These are phyloP conservation scores for Mariannaea sp. DNA, from an alignment of 2,329 filamentous ascomycete genomes.

Conservation along the genomic window DNA sequence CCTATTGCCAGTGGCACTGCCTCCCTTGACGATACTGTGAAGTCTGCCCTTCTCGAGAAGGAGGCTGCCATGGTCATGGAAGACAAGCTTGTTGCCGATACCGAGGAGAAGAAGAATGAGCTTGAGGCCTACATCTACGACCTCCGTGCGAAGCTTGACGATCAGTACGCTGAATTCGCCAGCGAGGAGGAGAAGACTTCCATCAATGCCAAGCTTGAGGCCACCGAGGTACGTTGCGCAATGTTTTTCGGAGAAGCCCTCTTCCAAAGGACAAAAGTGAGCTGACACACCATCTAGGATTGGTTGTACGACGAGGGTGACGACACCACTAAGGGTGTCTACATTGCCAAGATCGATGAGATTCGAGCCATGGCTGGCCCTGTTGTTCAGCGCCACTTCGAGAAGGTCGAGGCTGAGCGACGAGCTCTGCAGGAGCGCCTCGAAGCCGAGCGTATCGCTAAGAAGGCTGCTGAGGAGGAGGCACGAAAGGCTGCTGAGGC, in stretches of 20 bases:
- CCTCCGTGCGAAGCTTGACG: slow-evolving; percentile 91
- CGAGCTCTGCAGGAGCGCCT: slow-evolving; percentile 75
- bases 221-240: slow-evolving; percentile 73
- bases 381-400: slow-evolving; percentile 91
- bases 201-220: slow-evolving; percentile 80
- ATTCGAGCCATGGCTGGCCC: slow-evolving; percentile 89
- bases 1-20: slow-evolving; percentile 83
- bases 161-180: slow-evolving; percentile 85
- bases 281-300: slow-evolving; percentile 63
- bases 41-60: slow-evolving; percentile 74
- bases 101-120: slow-evolving; percentile 99
- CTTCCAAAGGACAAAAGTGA: slow-evolving; percentile 10
- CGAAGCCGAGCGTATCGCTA: slow-evolving; percentile 78
- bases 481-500: slow-evolving; percentile 58
- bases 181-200: slow-evolving; percentile 91
- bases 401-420: slow-evolving; percentile 89
- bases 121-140: slow-evolving; percentile 98
- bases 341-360: slow-evolving; percentile 94
- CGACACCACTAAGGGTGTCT: slow-evolving; percentile 90
- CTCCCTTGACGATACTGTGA: slow-evolving; percentile 72
- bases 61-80: slow-evolving; percentile 94
- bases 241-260: not conserved
- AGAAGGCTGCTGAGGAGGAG: slow-evolving; percentile 66
- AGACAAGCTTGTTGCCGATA: slow-evolving; percentile 97
- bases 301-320: slow-evolving; percentile 99